These are phyloP conservation scores for Boletus reticulatus DNA, from an alignment of 768 basidiomycete genomes.

Conservation along the genomic window DNA sequence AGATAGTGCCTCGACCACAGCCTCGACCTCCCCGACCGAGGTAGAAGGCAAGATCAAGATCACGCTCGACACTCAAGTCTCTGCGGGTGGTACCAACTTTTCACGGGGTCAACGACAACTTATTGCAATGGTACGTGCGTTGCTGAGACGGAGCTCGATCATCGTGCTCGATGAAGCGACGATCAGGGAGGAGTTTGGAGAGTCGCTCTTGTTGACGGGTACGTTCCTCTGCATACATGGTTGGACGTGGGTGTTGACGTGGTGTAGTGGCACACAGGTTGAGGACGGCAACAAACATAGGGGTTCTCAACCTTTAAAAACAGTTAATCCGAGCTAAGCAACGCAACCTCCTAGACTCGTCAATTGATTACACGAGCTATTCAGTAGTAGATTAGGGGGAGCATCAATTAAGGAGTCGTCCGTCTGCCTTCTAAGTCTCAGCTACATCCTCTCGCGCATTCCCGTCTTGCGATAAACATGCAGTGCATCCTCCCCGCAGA, in stretches of 20 bases:
- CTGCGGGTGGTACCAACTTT: slow-evolving; percentile 86
- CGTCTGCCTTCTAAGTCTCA: no score
- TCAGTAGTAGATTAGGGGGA: no score
- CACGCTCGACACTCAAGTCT: slow-evolving; percentile 74
- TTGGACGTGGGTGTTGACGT: neutral
- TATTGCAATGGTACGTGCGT: slow-evolving; percentile 81
- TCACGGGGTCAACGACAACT: slow-evolving; percentile 90
- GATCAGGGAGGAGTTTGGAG: slow-evolving; percentile 81
- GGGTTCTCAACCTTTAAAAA: no score
- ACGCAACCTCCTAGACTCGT: no score
- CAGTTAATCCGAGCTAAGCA: no score
- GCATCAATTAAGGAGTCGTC: no score
- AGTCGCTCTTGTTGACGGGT: slow-evolving; percentile 74
- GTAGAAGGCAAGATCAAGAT: slow-evolving; percentile 55
- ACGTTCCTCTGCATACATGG: slow-evolving; percentile 16
- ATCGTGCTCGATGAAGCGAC: slow-evolving; percentile 80
- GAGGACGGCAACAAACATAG: no score
- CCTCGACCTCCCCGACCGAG: slow-evolving; percentile 47
- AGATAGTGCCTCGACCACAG: slow-evolving; percentile 38
- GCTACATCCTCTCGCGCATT: no score
- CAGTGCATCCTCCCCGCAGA: neutral
- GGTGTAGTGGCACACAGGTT: slow-evolving; percentile 62
- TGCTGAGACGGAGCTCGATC: slow-evolving; percentile 67
- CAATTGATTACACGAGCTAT: no score
- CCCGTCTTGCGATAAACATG: no score